Base-by-base conservation (phyloP, 2,329 filamentous ascomycete species). In the Tolypocladium album region DNA sequence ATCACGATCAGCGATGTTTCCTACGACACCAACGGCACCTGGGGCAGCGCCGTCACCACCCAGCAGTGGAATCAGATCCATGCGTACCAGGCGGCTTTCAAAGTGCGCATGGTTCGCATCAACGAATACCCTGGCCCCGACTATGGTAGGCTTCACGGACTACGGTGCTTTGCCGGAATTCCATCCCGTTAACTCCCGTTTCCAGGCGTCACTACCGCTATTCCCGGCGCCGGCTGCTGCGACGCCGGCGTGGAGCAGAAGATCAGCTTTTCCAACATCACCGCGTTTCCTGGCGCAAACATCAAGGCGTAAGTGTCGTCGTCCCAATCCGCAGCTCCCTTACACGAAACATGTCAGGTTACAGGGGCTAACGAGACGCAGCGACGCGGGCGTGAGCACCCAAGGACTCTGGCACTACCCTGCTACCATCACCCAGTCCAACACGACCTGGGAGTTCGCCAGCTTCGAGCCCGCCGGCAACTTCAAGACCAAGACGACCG, bases 41-140 rank as follows among this genome's bases (percentile, higher is more conserved):
- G 75, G 71, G 71, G 74, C 59, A 83, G 79, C 66, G 82, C 81
- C 40, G 68, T 87, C 61, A 85, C 81, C 12, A 67, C 75, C 7
- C 76, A 75, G 50, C 84, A 87, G 73, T 84, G 80, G 81, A 74
- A 78, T 38, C 67, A 76, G 56, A 68, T 87, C 3, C 84, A 82
- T 64, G 74, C 76, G 56, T 87, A 87, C 64, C 84, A 87, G 69
- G 74, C 75, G 2, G 71, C 71, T 34, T 87, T 84, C 63, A 80
- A 82, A 24, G 80, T 84, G 15, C 77, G 84, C 36, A 82, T 86
- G 81, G 82, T 86, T 38, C 80, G 83, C 56, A 71, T 84, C 24
- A 82, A 85, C 66, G 81, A 80, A 7, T 85, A 77, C 64, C 84
- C 84, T 7, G 76, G 76, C 8, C 68, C 77, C 17, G 75, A 78